These are phyloP conservation scores for Dimargaris cristalligena DNA, from an alignment of 192 early-diverging fungal species.

Conservation along the genomic window DNA sequence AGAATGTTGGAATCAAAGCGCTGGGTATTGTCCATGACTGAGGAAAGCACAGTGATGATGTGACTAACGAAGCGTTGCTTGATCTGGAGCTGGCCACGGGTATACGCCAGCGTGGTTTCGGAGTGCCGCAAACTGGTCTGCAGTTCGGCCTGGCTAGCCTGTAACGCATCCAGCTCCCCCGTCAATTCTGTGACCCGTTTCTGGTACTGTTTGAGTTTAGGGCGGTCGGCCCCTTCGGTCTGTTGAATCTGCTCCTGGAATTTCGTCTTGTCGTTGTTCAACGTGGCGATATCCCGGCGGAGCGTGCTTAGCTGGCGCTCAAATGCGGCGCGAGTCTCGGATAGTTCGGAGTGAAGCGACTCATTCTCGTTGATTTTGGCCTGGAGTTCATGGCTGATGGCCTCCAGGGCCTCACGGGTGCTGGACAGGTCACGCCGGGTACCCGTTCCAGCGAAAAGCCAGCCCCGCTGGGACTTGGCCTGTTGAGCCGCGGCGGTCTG, in stretches of 20 bases:
- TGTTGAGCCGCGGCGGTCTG: background rate
- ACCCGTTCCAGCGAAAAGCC: background rate
- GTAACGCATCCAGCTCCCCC: background rate
- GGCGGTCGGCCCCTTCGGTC: conserved; percentile 3
- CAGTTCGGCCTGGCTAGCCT: background rate
- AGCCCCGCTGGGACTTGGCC: background rate
- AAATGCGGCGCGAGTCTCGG: background rate
- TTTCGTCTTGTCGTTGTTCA: background rate
- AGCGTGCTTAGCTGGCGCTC: background rate
- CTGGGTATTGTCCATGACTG: background rate
- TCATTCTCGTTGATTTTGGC: conserved; percentile 10
- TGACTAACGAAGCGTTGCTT: background rate
- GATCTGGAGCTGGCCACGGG: background rate
- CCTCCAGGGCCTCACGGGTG: conserved; percentile 9
- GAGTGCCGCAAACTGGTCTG: background rate
- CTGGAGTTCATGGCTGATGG: conserved; percentile 3
- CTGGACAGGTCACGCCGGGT: conserved; percentile 9
- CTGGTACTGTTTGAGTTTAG: conserved; percentile 12
- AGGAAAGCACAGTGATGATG: background rate
- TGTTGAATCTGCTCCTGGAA: conserved; percentile 9
- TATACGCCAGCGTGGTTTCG: background rate
- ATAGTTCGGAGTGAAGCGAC: background rate
- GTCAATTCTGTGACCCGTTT: background rate
- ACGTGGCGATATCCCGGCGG: background rate
- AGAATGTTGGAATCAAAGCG: background rate